Percentiles rank a stretch among this genome's conserved stretches.
These are phyloP conservation scores for Beauveria brongniartii DNA, from an alignment of 2,329 filamentous ascomycete species.

Conservation along the genomic window DNA sequence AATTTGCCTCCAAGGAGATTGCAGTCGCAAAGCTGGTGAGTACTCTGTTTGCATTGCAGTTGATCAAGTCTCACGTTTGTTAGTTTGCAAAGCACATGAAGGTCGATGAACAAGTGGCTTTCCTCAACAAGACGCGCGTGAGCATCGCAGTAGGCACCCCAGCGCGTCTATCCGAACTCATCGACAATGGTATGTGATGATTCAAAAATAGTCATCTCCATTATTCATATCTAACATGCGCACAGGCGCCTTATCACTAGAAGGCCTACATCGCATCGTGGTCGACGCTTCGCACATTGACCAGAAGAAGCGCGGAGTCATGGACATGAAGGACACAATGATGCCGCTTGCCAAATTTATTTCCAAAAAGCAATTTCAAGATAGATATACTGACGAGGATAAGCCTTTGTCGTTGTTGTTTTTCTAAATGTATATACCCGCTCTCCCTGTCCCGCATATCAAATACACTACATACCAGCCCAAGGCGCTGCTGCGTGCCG, in stretches of 20 bases:
- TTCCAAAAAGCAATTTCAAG: constrained; percentile 60
- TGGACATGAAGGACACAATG: constrained; percentile 93
- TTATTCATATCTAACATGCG: background rate
- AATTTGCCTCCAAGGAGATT: constrained; percentile 70
- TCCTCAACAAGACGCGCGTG: constrained; percentile 61
- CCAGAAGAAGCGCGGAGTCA: constrained; percentile 84
- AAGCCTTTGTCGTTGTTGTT: constrained; percentile 56
- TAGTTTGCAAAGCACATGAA: constrained; percentile 97
- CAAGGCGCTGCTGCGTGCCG: background rate
- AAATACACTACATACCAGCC: background rate
- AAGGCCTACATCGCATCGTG: constrained; percentile 68
- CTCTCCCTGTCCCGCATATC: background rate
- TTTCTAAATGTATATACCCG: constrained; percentile 38
- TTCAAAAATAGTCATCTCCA: background rate
- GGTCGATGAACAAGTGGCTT: constrained; percentile 73
- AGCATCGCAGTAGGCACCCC: constrained; percentile 90
- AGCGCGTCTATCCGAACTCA: constrained; percentile 68
- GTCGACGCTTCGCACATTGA: constrained; percentile 91
- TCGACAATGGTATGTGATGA: constrained; percentile 60
- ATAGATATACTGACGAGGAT: constrained; percentile 55
- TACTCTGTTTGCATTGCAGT: constrained; percentile 12
- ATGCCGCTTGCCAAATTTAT: constrained; percentile 71
- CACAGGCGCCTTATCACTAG: constrained; percentile 58
- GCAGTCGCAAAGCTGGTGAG: constrained; percentile 71
- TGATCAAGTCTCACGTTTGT: background rate